These are phyloP conservation scores for Chlorociboria aeruginascens DNA, from an alignment of 495 filamentous ascomycete genomes.

Conservation along the genomic window DNA sequence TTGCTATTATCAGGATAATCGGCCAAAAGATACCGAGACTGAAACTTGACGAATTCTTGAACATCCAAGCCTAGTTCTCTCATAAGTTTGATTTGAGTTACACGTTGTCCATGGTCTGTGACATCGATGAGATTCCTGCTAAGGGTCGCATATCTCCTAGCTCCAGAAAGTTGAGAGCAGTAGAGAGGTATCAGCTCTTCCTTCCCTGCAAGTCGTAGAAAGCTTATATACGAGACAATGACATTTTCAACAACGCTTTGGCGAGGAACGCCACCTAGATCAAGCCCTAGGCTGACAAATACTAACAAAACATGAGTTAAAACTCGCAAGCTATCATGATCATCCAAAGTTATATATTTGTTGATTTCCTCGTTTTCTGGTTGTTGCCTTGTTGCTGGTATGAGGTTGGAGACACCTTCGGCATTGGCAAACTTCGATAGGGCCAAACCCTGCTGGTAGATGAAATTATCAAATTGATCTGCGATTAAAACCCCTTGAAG, in stretches of 20 bases:
- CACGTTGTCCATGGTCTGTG: constrained; percentile 28
- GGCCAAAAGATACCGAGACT: constrained; percentile 42
- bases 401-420: constrained; percentile 33
- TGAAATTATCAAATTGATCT: constrained; percentile 41
- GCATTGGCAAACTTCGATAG: constrained; percentile 42
- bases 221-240: constrained; percentile 72
- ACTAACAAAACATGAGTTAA: constrained; percentile 47
- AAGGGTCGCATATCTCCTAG: constrained; percentile 35
- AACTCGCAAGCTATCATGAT: constrained; percentile 47
- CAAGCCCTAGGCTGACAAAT: constrained; percentile 28
- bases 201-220: constrained; percentile 54
- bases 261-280: constrained; percentile 21
- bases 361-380: constrained; percentile 13
- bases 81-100: constrained; percentile 51
- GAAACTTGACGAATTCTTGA: constrained; percentile 34
- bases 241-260: constrained; percentile 40
- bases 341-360: constrained; percentile 35
- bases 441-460: constrained; percentile 44
- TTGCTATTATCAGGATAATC: constrained; percentile 26
- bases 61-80: constrained; percentile 40
- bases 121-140: constrained; percentile 46
- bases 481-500: constrained; percentile 56
- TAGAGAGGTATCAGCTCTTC: constrained; percentile 75
- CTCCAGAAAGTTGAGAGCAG: constrained; percentile 55
- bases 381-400: constrained; percentile 23